These are phyloP conservation scores for Entonaema liquescens DNA, from an alignment of 495 filamentous ascomycete genomes.

Conservation along the genomic window DNA sequence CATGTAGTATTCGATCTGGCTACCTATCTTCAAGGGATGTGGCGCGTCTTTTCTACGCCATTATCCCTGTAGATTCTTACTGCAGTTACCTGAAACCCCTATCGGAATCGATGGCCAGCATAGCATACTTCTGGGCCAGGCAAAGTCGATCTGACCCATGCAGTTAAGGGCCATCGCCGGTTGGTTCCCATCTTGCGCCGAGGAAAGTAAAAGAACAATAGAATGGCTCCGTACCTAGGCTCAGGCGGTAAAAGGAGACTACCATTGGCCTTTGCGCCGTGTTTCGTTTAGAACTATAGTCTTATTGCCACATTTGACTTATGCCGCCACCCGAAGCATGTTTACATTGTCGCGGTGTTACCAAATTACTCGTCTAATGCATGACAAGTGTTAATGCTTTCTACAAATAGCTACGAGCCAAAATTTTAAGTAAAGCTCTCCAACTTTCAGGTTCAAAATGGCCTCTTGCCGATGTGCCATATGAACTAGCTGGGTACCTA, in stretches of 20 bases:
- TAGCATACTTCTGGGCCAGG: neutral
- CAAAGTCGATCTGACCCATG: slow-evolving; percentile 10
- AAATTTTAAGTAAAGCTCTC: neutral
- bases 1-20: slow-evolving; percentile 10
- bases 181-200: neutral
- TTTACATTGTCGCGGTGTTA: neutral
- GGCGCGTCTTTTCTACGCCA: neutral
- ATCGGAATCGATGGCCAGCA: neutral
- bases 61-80: neutral
- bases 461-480: neutral
- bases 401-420: neutral
- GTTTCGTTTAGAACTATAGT: neutral
- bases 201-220: neutral
- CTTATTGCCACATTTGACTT: neutral
- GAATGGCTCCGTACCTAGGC: neutral
- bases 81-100: neutral
- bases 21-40: neutral
- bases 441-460: neutral
- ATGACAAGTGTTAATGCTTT: neutral
- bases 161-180: neutral
- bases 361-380: neutral
- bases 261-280: neutral
- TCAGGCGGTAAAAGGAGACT: neutral
- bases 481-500: neutral
- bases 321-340: neutral